Conservation (phyloP, 2,329 filamentous ascomycete species). For the Plectosphaerella cucumerina region DNA sequence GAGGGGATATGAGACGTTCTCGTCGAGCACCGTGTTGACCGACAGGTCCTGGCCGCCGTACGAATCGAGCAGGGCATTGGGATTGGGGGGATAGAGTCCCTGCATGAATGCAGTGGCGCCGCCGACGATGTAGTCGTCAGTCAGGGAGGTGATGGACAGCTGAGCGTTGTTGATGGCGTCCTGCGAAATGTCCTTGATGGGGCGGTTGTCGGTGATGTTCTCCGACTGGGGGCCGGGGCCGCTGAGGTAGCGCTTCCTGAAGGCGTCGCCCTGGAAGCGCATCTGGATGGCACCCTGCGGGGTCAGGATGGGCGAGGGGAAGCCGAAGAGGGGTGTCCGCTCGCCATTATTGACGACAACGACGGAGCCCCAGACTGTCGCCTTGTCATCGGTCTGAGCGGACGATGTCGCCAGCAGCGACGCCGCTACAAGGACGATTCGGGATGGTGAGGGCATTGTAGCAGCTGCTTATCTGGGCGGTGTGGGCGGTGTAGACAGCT, state of each 20-base stretch:
- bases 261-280: conserved; percentile 39
- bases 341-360: conserved; percentile 50
- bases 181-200: conserved; percentile 36
- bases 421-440: conserved; percentile 14
- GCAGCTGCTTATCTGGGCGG: neutral
- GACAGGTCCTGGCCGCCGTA: conserved; percentile 24
- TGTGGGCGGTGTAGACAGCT: no score
- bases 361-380: conserved; percentile 45
- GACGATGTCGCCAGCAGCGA: conserved; percentile 16
- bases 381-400: conserved; percentile 26
- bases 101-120: conserved; percentile 77
- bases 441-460: conserved; percentile 15
- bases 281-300: conserved; percentile 51
- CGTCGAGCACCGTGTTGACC: conserved; percentile 41
- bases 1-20: conserved; percentile 60
- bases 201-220: conserved; percentile 23
- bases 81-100: conserved; percentile 74
- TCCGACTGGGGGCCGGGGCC: conserved; percentile 19
- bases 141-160: conserved; percentile 35
- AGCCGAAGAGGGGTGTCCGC: conserved; percentile 36
- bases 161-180: conserved; percentile 46
- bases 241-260: conserved; percentile 45
- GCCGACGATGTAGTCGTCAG: conserved; percentile 50
- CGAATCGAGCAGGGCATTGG: conserved; percentile 28
- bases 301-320: conserved; percentile 34